Base-by-base conservation (phyloP, 495 filamentous ascomycete genomes). In the Penicillium macrosclerotiorum region DNA sequence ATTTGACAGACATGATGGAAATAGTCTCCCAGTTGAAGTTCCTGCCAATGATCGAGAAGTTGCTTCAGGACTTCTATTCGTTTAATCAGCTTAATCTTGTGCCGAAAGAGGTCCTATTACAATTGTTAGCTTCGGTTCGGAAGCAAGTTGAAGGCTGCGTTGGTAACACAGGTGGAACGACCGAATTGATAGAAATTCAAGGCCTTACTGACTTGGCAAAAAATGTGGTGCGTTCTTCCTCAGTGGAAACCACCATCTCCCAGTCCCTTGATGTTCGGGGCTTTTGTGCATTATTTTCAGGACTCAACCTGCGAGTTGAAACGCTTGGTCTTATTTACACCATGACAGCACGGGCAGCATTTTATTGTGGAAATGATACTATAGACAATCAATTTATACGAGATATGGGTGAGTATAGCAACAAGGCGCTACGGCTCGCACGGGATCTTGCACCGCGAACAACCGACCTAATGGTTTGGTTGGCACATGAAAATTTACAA, bases 271-370 rank as follows among this genome's bases (percentile, higher is more conserved):
- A 53, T 35, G 20, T 47, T 29, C 19, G 53, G 3, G 43, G 17
- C 18, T 53, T 57, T 19, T 47, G 6, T 8, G 37, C 55, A 9
- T 27, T 54, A 11, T 58, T 54, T 31, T 43, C 37, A 13, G 55
- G 51, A 8, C 4, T 13, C 3, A 47, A 54, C 35, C 34, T 58
- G 11, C 55, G 51, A n/a, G 46, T 58, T 9, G 55, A 54, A 43
- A 51, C 55, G 7, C 7, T 58, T 8, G 55, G 55, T 30, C 46
- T 58, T 13, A 27, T 51, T 7, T 58, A 45, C 32, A 48, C 55
- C 6, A 35, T 58, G 16, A 47, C 50, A 23, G 51, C 55, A 0
- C 55, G 55, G 19, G 41, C 54, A 6, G 44, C 49, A 18, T 16
- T 44, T 9, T 44, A 35, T 26, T 49, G 24, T n/a, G 22, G 30